phyloP scores from a whole-genome alignment of 2,329 filamentous ascomycete species.

The Aspergillus sp. region DNA sequence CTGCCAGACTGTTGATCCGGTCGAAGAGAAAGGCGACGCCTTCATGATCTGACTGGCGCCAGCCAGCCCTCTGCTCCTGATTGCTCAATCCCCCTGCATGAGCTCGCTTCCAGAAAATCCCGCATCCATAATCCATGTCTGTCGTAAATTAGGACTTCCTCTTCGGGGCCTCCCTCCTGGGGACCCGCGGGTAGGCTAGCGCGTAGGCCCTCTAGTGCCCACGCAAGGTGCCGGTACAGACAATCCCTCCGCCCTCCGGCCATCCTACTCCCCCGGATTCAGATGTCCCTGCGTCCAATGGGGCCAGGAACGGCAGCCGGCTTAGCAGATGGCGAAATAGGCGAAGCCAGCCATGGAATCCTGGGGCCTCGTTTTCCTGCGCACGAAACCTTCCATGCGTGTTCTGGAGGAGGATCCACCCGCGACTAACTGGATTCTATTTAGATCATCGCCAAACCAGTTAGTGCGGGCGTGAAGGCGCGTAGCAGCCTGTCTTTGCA shows the following conservation, averaged over 20 bases:
- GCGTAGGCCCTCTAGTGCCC: neutral
- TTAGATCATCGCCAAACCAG: neutral
- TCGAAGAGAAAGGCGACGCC: too few relatives aligned
- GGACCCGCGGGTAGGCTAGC: neutral
- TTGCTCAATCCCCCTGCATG: neutral
- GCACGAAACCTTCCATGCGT: neutral
- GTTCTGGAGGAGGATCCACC: neutral
- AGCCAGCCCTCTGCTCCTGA: neutral
- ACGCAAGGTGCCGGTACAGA: too few relatives aligned
- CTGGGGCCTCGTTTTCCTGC: neutral
- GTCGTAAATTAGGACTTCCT: neutral
- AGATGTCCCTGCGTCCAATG: neutral
- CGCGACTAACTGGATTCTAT: neutral
- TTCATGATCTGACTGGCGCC: neutral
- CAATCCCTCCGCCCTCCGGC: neutral
- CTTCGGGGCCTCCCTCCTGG: neutral
- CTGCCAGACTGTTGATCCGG: neutral
- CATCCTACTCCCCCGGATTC: neutral
- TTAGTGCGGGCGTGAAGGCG: neutral
- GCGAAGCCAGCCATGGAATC: neutral
- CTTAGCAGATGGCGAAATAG: neutral
- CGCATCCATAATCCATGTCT: conserved; percentile 1
- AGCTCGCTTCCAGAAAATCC: conserved; percentile 1
- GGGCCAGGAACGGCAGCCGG: neutral
- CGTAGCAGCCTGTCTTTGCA: conserved; percentile 1